Conservation (phyloP, 129 eudicot genomes). For the Rutidosis leptorrhynchoides region DNA sequence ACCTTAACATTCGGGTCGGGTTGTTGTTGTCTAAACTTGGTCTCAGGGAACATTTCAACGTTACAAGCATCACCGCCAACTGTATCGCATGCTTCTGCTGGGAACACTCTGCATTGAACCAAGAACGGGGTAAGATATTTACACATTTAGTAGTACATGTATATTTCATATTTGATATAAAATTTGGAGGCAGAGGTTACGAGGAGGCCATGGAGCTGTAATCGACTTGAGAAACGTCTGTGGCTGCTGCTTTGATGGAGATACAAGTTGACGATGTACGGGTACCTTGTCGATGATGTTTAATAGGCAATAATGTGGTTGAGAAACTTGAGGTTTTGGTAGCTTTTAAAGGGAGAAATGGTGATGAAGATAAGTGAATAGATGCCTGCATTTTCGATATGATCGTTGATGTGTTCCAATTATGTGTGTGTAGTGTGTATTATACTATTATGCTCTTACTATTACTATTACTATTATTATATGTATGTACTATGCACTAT, state of each 20-base stretch:
- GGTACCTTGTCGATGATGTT: neutral
- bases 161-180: neutral
- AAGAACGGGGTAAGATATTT: neutral
- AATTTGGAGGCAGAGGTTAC: conserved; percentile 29
- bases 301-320: conserved; percentile 16
- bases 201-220: conserved; percentile 48
- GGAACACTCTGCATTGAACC: conserved; percentile 50
- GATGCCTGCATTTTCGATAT: conserved; percentile 47
- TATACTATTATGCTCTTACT: too few relatives aligned
- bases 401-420: neutral
- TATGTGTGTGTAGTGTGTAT: neutral
- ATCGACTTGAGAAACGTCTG: conserved; percentile 32
- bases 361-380: conserved; percentile 28
- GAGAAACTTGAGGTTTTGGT: conserved; percentile 21
- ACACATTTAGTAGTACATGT: neutral
- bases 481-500: neutral
- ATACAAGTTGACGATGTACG: neutral
- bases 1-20: conserved; percentile 26
- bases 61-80: conserved; percentile 59
- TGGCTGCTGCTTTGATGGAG: conserved; percentile 33
- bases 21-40: conserved; percentile 23
- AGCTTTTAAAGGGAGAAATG: conserved; percentile 16
- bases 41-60: conserved; percentile 60
- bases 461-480: neutral
- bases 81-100: conserved; percentile 81